phyloP scores from a whole-genome alignment of 495 filamentous ascomycete genomes.

The Cudoniella acicularis region DNA sequence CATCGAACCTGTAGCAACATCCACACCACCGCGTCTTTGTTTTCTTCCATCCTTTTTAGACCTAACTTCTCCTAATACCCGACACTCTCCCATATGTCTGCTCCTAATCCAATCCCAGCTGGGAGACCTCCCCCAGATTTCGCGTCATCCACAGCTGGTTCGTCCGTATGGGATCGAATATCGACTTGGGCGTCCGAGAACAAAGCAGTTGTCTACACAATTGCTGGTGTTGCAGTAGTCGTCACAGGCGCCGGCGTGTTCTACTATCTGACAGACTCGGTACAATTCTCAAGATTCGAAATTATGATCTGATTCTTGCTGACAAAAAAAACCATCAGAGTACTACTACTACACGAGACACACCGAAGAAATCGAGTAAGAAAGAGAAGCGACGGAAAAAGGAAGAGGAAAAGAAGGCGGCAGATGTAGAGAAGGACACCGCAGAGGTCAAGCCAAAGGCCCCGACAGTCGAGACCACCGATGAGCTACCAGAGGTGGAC shows the following conservation, averaged over 20 bases:
- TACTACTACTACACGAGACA: conserved; percentile 18
- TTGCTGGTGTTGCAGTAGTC: conserved; percentile 89
- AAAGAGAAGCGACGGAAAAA: conserved; percentile 55
- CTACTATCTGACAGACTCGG: conserved; percentile 70
- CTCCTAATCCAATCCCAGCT: conserved; percentile 11
- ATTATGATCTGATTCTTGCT: conserved; percentile 15
- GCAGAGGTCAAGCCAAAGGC: conserved; percentile 36
- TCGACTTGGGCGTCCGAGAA: conserved; percentile 92
- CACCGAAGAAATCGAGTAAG: conserved; percentile 54
- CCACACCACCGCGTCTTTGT: conserved; percentile 3
- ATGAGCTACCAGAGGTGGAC: conserved; percentile 82
- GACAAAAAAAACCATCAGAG: conserved; percentile 37
- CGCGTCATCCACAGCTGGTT: conserved; percentile 41
- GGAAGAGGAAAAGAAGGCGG: conserved; percentile 65
- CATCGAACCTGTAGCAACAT: conserved; percentile 4
- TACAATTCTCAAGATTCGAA: conserved; percentile 23
- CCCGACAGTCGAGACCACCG: conserved; percentile 59
- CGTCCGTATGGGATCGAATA: conserved; percentile 83
- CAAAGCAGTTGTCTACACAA: conserved; percentile 91
- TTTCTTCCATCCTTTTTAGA: conserved; percentile 12
- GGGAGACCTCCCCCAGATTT: conserved; percentile 20
- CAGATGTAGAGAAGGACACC: conserved; percentile 42
- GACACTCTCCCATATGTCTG: conserved; percentile 19
- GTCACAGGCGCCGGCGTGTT: conserved; percentile 85
- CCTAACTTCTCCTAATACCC: conserved; percentile 18